Base-by-base conservation (phyloP, 1,284 basidiomycete species). In the Schizophyllum amplum region DNA sequence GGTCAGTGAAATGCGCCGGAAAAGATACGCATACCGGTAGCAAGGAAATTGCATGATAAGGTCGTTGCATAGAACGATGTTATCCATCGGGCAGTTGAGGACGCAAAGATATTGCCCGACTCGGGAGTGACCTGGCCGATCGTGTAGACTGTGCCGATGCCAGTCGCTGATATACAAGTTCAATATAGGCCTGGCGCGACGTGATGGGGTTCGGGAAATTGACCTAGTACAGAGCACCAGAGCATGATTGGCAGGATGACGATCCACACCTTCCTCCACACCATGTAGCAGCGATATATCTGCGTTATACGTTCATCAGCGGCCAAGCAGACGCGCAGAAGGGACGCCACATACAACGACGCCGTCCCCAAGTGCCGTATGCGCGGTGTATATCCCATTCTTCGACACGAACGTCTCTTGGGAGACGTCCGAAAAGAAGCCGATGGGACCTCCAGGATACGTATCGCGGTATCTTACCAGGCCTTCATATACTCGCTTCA, bases 211-310 rank as follows among this genome's bases (percentile, higher is more conserved):
- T 51, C 21, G 5, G 22, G 7, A 25, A 3, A 47, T 51, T n/a
- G 13, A 51, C 51, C 17, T 4, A 21, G 22, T 21, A 59, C 53
- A 26, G 11, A 48, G 1, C 56, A 22, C 60, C 60, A 61, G n/a
- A 61, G 6, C 33, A 59, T 49, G 0, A 21, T 4, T 5, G 60
- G 60, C 1, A 61, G 22, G n/a, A 59, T 5, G 24, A 57, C 47
- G 11, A 56, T 27, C 55, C 56, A 59, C 1, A 54, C 4, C 15
- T 51, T 50, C 15, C 52, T 53, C 60, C 60, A 61, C 13, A 61
- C 60, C 47, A 46, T 59, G 26, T 57, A 61, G 46, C 60, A 61
- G 1, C 60, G 58, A 24, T 59, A 61, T 33, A 61, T 61, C 60
- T 59, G 50, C 20, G n/a, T 24, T 24, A 27, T 1, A 17, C 21